Evolutionary conservation across 2,329 filamentous ascomycete species (phyloP).

Genomic region (Claviceps purpurea): DNA sequence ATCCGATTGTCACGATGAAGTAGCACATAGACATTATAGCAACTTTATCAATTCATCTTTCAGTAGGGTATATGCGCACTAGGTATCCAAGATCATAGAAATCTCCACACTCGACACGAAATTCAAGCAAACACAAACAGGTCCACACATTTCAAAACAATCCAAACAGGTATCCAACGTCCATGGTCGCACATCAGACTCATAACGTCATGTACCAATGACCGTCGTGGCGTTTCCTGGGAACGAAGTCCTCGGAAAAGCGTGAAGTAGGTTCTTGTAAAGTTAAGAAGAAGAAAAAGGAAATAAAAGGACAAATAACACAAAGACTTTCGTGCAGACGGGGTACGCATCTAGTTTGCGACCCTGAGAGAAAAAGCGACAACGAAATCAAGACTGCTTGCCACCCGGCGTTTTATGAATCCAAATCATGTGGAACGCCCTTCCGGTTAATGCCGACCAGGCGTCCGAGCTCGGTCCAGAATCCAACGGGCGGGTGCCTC

Average conservation of each 20-base stretch:
- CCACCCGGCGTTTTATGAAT: conserved; percentile 1
- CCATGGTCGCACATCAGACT: neutral
- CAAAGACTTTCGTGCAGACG: neutral
- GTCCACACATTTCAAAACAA: too few relatives aligned
- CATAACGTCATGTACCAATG: neutral
- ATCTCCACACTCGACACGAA: neutral
- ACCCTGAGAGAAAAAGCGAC: neutral
- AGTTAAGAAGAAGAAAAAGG: neutral
- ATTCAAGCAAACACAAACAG: neutral
- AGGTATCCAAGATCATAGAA: neutral
- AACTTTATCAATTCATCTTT: neutral
- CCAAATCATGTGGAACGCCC: conserved; percentile 8
- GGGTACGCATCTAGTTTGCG: neutral
- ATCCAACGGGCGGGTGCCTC: conserved; percentile 32
- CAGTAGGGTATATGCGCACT: conserved; percentile 3
- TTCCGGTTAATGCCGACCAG: conserved; percentile 26
- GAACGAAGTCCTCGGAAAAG: too few relatives aligned
- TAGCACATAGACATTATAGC: neutral
- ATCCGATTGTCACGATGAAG: too few relatives aligned
- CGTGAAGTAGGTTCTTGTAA: too few relatives aligned
- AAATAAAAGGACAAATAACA: neutral
- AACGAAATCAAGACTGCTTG: neutral
- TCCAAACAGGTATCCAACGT: too few relatives aligned
- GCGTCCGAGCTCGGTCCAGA: conserved; percentile 41
- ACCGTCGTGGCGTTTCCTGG: neutral